These are phyloP conservation scores for Protomyces inundatus DNA, from an alignment of 1,139 yeast species.

Conservation along the genomic window DNA sequence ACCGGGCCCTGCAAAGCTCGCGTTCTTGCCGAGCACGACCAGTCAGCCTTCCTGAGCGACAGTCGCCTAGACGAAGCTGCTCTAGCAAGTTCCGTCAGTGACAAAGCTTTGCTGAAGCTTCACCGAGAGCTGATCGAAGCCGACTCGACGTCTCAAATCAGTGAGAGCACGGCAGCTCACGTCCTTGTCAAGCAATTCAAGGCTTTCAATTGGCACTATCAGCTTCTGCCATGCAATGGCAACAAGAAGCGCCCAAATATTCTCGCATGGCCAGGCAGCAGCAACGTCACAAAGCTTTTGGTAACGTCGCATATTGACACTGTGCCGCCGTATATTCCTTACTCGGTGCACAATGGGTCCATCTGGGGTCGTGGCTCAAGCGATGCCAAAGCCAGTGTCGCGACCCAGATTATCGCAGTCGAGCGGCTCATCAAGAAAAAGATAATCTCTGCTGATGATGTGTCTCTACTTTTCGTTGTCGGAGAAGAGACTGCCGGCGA, in stretches of 20 bases:
- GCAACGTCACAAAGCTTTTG: slow-evolving; percentile 46
- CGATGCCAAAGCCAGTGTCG: slow-evolving; percentile 67
- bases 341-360: slow-evolving; percentile 46
- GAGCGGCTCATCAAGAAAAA: slow-evolving; percentile 44
- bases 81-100: neutral
- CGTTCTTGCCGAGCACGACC: no score
- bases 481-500: slow-evolving; percentile 62
- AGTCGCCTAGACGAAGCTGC: no score
- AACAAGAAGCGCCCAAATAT: slow-evolving; percentile 2
- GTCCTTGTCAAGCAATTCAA: slow-evolving; percentile 11
- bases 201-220: slow-evolving; percentile 8
- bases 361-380: slow-evolving; percentile 63
- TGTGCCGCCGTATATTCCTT: slow-evolving; percentile 62
- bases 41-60: no score
- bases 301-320: slow-evolving; percentile 67
- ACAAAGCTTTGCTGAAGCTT: slow-evolving; percentile 3
- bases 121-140: slow-evolving; percentile 12
- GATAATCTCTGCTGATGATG: slow-evolving; percentile 50
- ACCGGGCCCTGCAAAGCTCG: no score
- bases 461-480: slow-evolving; percentile 57
- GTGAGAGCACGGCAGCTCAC: slow-evolving; percentile 12
- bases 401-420: slow-evolving; percentile 54
- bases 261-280: slow-evolving; percentile 22
- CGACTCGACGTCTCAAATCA: slow-evolving; percentile 15
- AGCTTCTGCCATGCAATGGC: slow-evolving; percentile 10